phyloP scores from a whole-genome alignment of 2,329 filamentous ascomycete genomes.

The Nothomitra cinnamomea region DNA sequence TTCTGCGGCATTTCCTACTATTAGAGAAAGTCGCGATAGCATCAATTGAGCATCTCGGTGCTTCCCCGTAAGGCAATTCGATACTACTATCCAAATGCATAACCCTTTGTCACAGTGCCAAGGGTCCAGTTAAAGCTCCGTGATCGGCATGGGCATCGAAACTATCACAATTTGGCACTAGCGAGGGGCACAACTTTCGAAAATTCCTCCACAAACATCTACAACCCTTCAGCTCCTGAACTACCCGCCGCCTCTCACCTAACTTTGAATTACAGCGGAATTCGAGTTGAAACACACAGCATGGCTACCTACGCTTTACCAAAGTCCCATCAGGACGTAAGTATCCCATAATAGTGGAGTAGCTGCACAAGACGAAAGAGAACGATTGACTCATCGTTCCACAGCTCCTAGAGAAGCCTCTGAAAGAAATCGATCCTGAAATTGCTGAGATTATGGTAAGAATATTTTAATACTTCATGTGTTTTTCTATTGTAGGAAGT shows the following conservation, averaged over 20 bases:
- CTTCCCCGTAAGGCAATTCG: no score
- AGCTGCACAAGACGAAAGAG: constrained; percentile 7
- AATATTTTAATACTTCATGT: not conserved
- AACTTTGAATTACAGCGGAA: not conserved
- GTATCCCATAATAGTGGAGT: constrained; percentile 17
- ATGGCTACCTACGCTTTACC: constrained; percentile 40
- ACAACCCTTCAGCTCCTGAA: not conserved
- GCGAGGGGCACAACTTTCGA: no score
- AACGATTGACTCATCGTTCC: constrained; percentile 20
- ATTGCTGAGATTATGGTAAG: constrained; percentile 91
- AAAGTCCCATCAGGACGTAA: constrained; percentile 47
- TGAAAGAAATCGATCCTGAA: constrained; percentile 82
- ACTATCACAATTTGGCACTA: no score
- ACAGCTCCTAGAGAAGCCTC: constrained; percentile 89
- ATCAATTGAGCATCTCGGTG: no score
- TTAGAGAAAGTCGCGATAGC: no score
- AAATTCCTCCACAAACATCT: not conserved
- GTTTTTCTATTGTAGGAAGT: constrained; percentile 2
- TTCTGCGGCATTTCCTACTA: no score
- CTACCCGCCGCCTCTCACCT: not conserved
- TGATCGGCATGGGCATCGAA: no score
- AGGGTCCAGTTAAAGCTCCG: no score
- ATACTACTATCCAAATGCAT: no score
- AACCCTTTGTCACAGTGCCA: no score
- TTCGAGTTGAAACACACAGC: not conserved